Conservation (phyloP, 2,329 filamentous ascomycete genomes). For the Ceratocystis cacaofunesta region DNA sequence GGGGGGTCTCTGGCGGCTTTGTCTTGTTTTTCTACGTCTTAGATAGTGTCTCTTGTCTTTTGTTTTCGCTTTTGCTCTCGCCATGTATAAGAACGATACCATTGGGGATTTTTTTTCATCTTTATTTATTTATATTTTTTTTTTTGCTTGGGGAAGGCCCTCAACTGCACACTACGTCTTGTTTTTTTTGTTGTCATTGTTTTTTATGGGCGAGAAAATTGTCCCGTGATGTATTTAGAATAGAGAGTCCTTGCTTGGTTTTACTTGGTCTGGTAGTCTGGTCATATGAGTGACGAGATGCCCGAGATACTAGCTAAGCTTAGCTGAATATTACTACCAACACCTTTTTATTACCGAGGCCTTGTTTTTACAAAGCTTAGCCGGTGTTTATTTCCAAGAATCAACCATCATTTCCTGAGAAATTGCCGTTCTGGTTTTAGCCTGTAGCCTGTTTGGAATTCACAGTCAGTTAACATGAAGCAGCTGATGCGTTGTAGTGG, state of each 20-base stretch:
- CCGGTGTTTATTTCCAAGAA: no score
- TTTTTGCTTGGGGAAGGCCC: not conserved
- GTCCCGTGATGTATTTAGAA: not conserved
- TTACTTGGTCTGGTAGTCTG: no score
- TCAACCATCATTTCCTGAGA: no score
- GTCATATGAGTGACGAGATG: no score
- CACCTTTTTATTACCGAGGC: not conserved
- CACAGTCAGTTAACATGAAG: not conserved
- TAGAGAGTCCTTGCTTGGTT: not conserved
- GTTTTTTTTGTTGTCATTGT: no score
- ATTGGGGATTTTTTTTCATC: not conserved
- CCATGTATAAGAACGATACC: constrained; percentile 3
- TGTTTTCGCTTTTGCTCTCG: not conserved
- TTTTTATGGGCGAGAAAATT: no score
- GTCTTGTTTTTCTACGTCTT: not conserved
- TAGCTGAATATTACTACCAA: not conserved
- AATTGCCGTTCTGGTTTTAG: no score
- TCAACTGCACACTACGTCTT: not conserved
- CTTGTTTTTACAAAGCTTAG: not conserved
- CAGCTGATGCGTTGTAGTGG: not conserved
- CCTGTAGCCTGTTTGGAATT: no score
- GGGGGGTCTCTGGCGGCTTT: not conserved
- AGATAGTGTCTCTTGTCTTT: not conserved
- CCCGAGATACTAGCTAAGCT: not conserved
- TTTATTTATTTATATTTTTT: not conserved